A percentile compares a stretch with the other conserved stretches of the same genome.
Evolutionary conservation across 2,329 filamentous ascomycete genomes (phyloP).

Genomic region (Sordariomycetes sp.): DNA sequence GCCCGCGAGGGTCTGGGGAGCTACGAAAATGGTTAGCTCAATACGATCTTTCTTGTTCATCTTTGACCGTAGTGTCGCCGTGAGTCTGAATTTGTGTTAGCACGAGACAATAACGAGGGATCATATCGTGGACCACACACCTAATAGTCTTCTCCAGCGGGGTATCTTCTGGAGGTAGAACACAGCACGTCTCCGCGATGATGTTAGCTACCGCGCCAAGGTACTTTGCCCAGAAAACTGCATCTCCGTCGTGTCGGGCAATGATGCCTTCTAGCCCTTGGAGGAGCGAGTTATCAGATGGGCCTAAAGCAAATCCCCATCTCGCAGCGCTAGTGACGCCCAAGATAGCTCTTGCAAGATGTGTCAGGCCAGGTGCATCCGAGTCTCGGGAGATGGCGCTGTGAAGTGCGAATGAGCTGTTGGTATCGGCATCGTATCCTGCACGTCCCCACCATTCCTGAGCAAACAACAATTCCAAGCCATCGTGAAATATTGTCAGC

Average conservation of each 20-base stretch:
- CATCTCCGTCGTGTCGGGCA: slow-evolving; percentile 22
- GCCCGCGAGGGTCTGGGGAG: slow-evolving; percentile 15
- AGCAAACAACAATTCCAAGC: slow-evolving; percentile 35
- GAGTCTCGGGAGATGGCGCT: slow-evolving; percentile 60
- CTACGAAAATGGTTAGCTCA: slow-evolving; percentile 24
- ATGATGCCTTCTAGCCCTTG: slow-evolving; percentile 32
- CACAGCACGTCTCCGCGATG: slow-evolving; percentile 31
- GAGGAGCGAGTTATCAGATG: slow-evolving; percentile 34
- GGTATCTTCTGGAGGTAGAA: slow-evolving; percentile 24
- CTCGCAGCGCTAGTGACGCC: slow-evolving; percentile 64
- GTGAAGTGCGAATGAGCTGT: slow-evolving; percentile 63
- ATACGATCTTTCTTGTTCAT: slow-evolving; percentile 26
- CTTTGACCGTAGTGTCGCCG: slow-evolving; percentile 13
- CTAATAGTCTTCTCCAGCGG: slow-evolving; percentile 25
- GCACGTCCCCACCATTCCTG: slow-evolving; percentile 41
- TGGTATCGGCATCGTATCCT: slow-evolving; percentile 39
- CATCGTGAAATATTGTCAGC: slow-evolving; percentile 31
- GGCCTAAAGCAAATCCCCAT: slow-evolving; percentile 56
- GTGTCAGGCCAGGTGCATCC: slow-evolving; percentile 62
- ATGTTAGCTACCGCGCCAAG: slow-evolving; percentile 37
- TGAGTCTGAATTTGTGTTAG: slow-evolving; percentile 22
- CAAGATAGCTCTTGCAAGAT: slow-evolving; percentile 61
- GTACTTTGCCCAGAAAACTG: slow-evolving; percentile 44
- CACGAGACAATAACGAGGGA: no score
- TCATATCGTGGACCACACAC: no score